Conservation (phyloP, 768 basidiomycete species). For the Pisolithus microcarpus region DNA sequence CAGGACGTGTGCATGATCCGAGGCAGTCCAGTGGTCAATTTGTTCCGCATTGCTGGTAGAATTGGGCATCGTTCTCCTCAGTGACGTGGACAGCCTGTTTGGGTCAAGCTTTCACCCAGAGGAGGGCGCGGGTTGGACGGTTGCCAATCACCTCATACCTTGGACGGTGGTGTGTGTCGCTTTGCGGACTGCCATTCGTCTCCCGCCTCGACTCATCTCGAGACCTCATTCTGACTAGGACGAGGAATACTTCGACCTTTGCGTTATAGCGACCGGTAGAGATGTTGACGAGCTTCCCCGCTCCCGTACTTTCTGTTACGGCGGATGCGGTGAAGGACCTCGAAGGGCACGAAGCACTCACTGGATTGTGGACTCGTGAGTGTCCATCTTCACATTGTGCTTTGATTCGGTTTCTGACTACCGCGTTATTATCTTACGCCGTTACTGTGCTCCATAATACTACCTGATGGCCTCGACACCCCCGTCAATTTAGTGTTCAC, state of each 20-base stretch:
- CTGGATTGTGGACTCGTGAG: slow-evolving; percentile 62
- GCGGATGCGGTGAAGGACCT: slow-evolving; percentile 64
- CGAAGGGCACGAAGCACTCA: slow-evolving; percentile 61
- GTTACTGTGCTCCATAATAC: too few relatives aligned
- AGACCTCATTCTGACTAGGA: too few relatives aligned
- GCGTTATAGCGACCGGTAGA: neutral
- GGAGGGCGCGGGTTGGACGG: too few relatives aligned
- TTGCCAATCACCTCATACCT: too few relatives aligned
- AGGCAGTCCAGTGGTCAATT: neutral
- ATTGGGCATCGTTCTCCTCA: neutral
- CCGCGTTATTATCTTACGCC: neutral
- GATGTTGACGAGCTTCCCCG: slow-evolving; percentile 50
- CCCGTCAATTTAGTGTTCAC: slow-evolving; percentile 55
- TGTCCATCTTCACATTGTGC: neutral
- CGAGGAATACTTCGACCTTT: neutral
- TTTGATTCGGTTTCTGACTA: slow-evolving; percentile 5
- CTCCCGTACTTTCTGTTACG: slow-evolving; percentile 59
- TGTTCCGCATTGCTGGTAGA: neutral
- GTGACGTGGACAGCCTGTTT: neutral
- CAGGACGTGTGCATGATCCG: neutral
- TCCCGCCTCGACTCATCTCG: neutral
- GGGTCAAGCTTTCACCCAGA: neutral
- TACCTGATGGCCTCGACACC: neutral
- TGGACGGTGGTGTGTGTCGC: too few relatives aligned
- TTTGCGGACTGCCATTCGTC: too few relatives aligned